Percentiles rank a stretch among this genome's conserved stretches.
Evolutionary conservation across 768 basidiomycete genomes (phyloP).

Genomic region (Amanita thiersii): DNA sequence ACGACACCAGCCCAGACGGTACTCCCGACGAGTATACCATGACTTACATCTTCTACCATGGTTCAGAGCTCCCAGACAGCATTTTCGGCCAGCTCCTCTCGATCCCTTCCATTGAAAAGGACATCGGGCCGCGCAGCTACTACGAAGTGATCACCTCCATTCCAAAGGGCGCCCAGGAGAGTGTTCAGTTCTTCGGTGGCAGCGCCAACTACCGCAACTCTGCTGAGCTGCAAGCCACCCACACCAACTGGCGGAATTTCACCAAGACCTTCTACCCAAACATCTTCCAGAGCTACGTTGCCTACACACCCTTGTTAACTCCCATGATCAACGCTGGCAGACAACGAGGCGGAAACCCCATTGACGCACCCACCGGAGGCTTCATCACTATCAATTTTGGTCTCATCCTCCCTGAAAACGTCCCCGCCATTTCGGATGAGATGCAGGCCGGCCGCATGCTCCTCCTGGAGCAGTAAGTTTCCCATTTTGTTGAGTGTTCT

Average conservation of each 20-base stretch:
- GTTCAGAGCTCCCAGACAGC: conserved; percentile 14
- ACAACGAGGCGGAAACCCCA: conserved; percentile 20
- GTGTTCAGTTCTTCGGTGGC: conserved; percentile 18
- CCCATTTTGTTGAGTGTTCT: neutral
- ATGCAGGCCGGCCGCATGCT: conserved; percentile 18
- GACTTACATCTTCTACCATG: conserved; percentile 17
- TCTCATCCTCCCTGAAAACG: conserved; percentile 17
- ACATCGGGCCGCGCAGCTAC: conserved; percentile 17
- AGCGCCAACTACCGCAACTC: conserved; percentile 16
- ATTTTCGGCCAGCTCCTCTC: conserved; percentile 22
- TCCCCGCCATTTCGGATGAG: conserved; percentile 14
- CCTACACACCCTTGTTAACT: conserved; percentile 21
- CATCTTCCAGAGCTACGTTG: conserved; percentile 12
- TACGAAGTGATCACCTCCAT: conserved; percentile 14
- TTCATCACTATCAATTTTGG: conserved; percentile 21
- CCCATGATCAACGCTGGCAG: conserved; percentile 19
- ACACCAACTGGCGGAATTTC: conserved; percentile 17
- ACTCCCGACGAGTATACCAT: neutral
- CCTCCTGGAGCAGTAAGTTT: conserved; percentile 23
- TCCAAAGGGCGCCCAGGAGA: conserved; percentile 8
- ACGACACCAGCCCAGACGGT: conserved; percentile 1
- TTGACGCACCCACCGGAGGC: conserved; percentile 17
- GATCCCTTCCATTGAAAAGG: conserved; percentile 15
- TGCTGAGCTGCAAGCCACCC: conserved; percentile 14
- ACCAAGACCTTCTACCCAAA: conserved; percentile 11